These are phyloP conservation scores for Chaetomium globosum DNA, from an alignment of 2,329 filamentous ascomycete genomes.

Conservation along the genomic window DNA sequence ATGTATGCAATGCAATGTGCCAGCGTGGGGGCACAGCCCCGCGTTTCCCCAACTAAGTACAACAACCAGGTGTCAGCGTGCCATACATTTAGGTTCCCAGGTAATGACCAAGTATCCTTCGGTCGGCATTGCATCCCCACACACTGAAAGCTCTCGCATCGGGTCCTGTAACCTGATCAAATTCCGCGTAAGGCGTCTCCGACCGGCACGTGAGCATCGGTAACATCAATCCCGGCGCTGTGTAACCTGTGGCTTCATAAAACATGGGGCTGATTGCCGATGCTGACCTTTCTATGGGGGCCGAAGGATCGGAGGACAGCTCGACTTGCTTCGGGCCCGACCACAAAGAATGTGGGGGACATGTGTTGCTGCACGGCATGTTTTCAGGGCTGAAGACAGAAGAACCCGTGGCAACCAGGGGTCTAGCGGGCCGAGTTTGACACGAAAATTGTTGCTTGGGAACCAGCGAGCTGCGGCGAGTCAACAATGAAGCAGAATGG, in stretches of 20 bases:
- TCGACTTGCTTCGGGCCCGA: not conserved
- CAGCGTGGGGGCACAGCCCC: not conserved
- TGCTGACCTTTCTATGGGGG: not conserved
- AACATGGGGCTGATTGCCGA: slow-evolving; percentile 3
- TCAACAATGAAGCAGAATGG: not conserved
- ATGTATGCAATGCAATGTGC: not conserved
- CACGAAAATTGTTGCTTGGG: not conserved
- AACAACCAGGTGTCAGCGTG: not conserved
- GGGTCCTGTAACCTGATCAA: not conserved
- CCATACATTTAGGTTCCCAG: not conserved
- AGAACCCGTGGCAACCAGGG: not conserved
- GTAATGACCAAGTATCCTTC: not conserved
- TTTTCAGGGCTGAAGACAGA: not conserved
- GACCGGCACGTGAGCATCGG: slow-evolving; percentile 4
- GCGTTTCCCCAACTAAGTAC: too few species aligned
- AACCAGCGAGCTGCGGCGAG: not conserved
- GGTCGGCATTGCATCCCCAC: not conserved
- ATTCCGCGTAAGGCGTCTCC: not conserved
- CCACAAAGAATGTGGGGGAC: not conserved
- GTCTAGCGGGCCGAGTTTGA: not conserved
- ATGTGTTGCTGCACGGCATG: not conserved
- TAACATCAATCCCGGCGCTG: not conserved
- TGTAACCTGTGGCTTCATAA: not conserved
- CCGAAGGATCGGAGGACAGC: not conserved
- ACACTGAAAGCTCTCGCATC: not conserved